Evolutionary conservation across 2,329 filamentous ascomycete species (phyloP), one percentile per base, ranked within the genome.

Genomic region (Claviceps sp.): DNA sequence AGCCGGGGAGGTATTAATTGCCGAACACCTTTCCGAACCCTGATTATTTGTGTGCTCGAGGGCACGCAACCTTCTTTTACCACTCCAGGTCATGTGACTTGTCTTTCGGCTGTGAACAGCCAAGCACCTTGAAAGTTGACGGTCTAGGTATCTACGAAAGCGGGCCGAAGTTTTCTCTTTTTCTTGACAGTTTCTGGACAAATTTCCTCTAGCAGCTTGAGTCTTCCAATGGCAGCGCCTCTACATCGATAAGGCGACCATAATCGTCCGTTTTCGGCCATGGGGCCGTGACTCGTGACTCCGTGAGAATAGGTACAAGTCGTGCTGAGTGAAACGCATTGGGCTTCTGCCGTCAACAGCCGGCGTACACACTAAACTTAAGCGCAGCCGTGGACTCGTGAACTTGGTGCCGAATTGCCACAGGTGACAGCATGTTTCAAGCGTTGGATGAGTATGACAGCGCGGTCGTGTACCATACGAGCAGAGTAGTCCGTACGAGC

Each of bases 51-150:
- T 50, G 48, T 44, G 41, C 24, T 14, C 11, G 24, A 37, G 48
- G 48, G 48, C 48, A 50, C 16, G 26, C 16, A 30, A 18, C 40
- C 40, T 9, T 7, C 14, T 22, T 8, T 14, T 37, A 41, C 4
- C 37, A 43, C 40, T 22, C 8, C 30, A 18, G 9, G 41, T 50
- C 48, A 50, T 44, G 48, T 50, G 48, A 50, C 40, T 37, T 47
- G 18, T 5, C n/a, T 16, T 26, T 13, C 26, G 37, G 48, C 41
- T 44, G 41, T n/a, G 14, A 20, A 2, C 13, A n/a, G n/a, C 13
- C 7, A 24, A n/a, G 48, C 18, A 50, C 48, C 48, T 50, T 50
- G n/a, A n/a, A n/a, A n/a, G n/a, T n/a, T n/a, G 48, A 50, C 48
- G 48, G 40, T 41, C 47, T 22, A n/a, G n/a, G n/a, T n/a, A n/a